Evolutionary conservation across 2,329 filamentous ascomycete genomes (phyloP), one percentile per base, ranked within the genome.

Genomic region (Talaromyces piceae): DNA sequence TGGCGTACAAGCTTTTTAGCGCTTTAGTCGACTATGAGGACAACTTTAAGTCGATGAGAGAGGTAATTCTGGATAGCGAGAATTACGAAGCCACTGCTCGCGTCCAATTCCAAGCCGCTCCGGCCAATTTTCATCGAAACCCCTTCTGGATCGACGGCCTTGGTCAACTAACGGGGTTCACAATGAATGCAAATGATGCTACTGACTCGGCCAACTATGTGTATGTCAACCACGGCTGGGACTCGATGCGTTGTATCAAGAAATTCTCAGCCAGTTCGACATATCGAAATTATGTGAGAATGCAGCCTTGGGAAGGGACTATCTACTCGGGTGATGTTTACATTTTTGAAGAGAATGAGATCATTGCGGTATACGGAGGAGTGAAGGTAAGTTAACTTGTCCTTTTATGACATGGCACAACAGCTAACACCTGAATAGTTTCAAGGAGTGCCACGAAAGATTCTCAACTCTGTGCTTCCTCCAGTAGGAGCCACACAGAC

Each of bases 101-200:
- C 1, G 27, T 67, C 9, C 50, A 52, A 22, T 54, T 65, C 66
- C 74, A 77, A 47, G 79, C 77, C 13, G 77, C 74, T 23, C 70
- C 73, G 51, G 77, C 78, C 48, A 74, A 79, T 54, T 82, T 79
- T 67, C 77, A 77, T 61, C 78, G 76, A 61, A 74, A 79, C 28
- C 68, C 70, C 11, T 69, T 61, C 50, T 64, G 62, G 52, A 63
- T 70, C 27, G 69, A 72, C 47, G 63, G 59, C 22, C 56, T 66
- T 3, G 64, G 61, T 18, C 68, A 71, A 30, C 39, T 70, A 16
- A 61, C 62, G 8, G 69, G 69, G 1, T 72, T 72, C 51, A 61
- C 69, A 12, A 63, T 68, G 56, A 72, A 72, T 52, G 67, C 61
- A 12, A 62, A 60, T 28, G 68, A 70, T 37, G 56, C 56, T 22